Evolutionary conservation across 306 rosid species (phyloP).

Genomic region (Senna siamea): DNA sequence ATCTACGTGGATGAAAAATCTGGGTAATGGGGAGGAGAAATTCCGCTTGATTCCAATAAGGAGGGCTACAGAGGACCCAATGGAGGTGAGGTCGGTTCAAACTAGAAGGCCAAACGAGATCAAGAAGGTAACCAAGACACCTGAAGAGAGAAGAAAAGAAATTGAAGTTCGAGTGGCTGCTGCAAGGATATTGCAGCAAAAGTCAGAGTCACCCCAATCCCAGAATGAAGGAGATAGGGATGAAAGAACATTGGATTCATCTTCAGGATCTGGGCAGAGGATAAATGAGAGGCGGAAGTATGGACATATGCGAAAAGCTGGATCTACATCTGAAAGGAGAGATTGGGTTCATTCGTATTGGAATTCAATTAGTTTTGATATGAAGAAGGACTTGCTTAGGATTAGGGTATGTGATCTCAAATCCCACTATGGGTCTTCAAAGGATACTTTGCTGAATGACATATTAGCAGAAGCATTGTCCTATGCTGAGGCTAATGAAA

Average conservation of each 20-base stretch:
- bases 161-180: slow-evolving; percentile 98
- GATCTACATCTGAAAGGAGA: slow-evolving; percentile 71
- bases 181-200: slow-evolving; percentile 91
- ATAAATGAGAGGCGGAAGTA: slow-evolving; percentile 64
- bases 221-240: slow-evolving; percentile 63
- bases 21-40: slow-evolving; percentile 87
- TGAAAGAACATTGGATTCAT: slow-evolving; percentile 61
- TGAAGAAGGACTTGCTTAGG: slow-evolving; percentile 77
- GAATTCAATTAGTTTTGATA: slow-evolving; percentile 66
- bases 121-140: slow-evolving; percentile 89
- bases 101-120: slow-evolving; percentile 94
- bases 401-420: slow-evolving; percentile 66
- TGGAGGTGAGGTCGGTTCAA: slow-evolving; percentile 85
- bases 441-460: slow-evolving; percentile 66
- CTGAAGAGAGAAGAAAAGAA: slow-evolving; percentile 89
- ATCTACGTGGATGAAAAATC: slow-evolving; percentile 89
- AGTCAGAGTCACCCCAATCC: slow-evolving; percentile 68
- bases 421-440: slow-evolving; percentile 66
- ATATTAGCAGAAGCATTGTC: slow-evolving; percentile 72
- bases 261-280: slow-evolving; percentile 66
- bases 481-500: slow-evolving; percentile 64
- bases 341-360: slow-evolving; percentile 74
- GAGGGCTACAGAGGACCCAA: slow-evolving; percentile 84
- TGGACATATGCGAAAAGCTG: slow-evolving; percentile 59
- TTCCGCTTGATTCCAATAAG: slow-evolving; percentile 80